These are phyloP conservation scores for Penicillium sp. DNA, from an alignment of 2,329 filamentous ascomycete genomes.

Conservation along the genomic window DNA sequence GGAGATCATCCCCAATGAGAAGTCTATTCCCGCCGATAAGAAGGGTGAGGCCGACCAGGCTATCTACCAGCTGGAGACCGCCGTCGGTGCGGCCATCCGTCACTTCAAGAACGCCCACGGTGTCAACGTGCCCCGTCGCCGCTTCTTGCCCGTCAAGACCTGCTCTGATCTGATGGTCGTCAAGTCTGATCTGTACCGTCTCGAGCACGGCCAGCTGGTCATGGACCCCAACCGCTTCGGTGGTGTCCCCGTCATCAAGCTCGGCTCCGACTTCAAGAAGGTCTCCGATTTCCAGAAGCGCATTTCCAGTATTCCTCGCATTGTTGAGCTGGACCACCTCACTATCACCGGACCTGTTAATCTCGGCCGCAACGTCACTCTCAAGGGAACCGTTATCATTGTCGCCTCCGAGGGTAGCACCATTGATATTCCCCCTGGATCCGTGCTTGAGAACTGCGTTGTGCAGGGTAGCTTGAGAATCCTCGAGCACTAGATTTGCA, in stretches of 20 bases:
- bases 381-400: constrained; percentile 98
- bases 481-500: constrained; percentile 63
- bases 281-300: constrained; percentile 70
- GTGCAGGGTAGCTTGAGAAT: constrained; percentile 91
- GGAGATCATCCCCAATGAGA: constrained; percentile 99
- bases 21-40: constrained; percentile 97
- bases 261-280: constrained; percentile 99
- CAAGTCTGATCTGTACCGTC: constrained; percentile 98
- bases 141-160: constrained; percentile 99
- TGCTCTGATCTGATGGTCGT: constrained; percentile 99
- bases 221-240: constrained; percentile 97
- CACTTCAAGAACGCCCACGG: constrained; percentile 99
- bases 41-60: constrained; percentile 98
- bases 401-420: constrained; percentile 97
- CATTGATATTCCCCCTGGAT: constrained; percentile 95
- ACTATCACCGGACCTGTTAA: constrained; percentile 98
- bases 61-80: constrained; percentile 97
- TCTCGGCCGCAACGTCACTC: constrained; percentile 87
- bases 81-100: constrained; percentile 95
- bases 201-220: constrained; percentile 96
- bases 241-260: constrained; percentile 96
- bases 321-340: constrained; percentile 64
- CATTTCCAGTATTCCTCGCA: constrained; percentile 51
- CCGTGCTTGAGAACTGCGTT: constrained; percentile 96
- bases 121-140: constrained; percentile 95